Conservation (phyloP, 2,329 filamentous ascomycete species). For the Ophioceras dolichostomum region DNA sequence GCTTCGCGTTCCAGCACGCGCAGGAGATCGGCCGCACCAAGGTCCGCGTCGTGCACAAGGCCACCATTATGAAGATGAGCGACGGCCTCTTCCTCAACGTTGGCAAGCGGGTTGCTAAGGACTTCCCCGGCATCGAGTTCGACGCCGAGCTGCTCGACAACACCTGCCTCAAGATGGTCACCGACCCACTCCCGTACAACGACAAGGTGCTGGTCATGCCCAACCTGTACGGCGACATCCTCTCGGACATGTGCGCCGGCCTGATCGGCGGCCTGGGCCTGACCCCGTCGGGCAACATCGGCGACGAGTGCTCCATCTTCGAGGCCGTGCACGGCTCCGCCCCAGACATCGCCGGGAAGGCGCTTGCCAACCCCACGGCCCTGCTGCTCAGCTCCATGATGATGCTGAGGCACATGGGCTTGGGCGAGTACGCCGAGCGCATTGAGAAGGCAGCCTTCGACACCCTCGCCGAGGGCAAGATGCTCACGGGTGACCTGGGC, state of each 20-base stretch:
- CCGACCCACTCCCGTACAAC: slow-evolving; percentile 92
- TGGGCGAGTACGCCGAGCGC: slow-evolving; percentile 68
- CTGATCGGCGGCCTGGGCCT: slow-evolving; percentile 95
- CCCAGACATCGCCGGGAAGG: slow-evolving; percentile 61
- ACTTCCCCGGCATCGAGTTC: slow-evolving; percentile 92
- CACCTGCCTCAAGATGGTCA: slow-evolving; percentile 97
- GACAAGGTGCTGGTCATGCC: slow-evolving; percentile 98
- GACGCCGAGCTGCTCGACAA: slow-evolving; percentile 98
- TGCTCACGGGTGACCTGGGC: slow-evolving; percentile 88
- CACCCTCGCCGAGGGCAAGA: slow-evolving; percentile 91
- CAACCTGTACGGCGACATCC: slow-evolving; percentile 98
- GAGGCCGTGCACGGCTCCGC: slow-evolving; percentile 83
- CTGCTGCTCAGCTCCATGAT: slow-evolving; percentile 94
- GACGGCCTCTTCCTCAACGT: slow-evolving; percentile 95
- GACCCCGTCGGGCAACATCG: slow-evolving; percentile 96
- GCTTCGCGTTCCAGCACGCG: slow-evolving; percentile 97
- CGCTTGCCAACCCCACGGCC: slow-evolving; percentile 92
- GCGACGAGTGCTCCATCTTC: slow-evolving; percentile 98
- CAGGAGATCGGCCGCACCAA: slow-evolving; percentile 87
- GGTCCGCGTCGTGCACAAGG: slow-evolving; percentile 98
- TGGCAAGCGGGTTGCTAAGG: slow-evolving; percentile 77
- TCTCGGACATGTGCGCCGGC: slow-evolving; percentile 98
- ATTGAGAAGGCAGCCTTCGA: slow-evolving; percentile 95
- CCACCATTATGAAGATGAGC: slow-evolving; percentile 99
- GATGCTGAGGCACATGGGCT: slow-evolving; percentile 98